Base-by-base conservation (phyloP, 768 basidiomycete species). In the Calocera cornea region DNA sequence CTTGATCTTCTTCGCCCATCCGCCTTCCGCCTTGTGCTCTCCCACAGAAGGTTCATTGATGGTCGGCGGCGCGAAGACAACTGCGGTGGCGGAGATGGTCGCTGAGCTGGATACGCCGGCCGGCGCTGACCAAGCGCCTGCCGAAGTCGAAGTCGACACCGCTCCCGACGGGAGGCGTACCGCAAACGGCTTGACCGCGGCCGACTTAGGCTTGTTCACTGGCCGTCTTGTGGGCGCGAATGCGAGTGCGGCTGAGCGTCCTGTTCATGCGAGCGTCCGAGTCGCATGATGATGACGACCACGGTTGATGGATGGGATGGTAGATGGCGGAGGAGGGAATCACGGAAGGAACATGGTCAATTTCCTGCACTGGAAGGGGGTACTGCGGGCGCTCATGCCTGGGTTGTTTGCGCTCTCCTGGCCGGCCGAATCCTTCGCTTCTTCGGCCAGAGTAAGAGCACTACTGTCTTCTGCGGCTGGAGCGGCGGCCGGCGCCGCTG, bases 1-100 rank as follows among this genome's bases (percentile, higher is more conserved):
- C 72, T 92, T 92, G 73, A 92, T 86, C 74, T 92, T 92, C 77
- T 87, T 89, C 47, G 88, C 88, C 91, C 91, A 92, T 71, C 86
- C 44, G 3, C 24, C 86, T 70, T 86, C 83, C 64, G 77, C 73
- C 70, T 80, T 75, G 19, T 81, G 77, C 71, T 80, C 77, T n/a
- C 67, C 54, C 64, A 66, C 67, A 40, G 76, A 73, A 11, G 70
- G 65, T 65, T 79, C 73, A 40, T 86, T 78, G 16, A 89, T 75
- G 36, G 82, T 80, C 10, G 89, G 89, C 0, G 86, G 84, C 1
- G 89, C 89, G 69, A 83, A 87, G 16, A 90, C 80, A 50, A 89
- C 81, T 1, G 90, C 89, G 0, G 89, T 79, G 17, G 81, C 78
- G 12, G 83, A 83, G 40, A 84, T 71, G 11, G 73, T 72, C 10